Evolutionary conservation across 2,329 filamentous ascomycete species (phyloP), one percentile per base, ranked within the genome.

Genomic region (Aureobasidium uvarum): DNA sequence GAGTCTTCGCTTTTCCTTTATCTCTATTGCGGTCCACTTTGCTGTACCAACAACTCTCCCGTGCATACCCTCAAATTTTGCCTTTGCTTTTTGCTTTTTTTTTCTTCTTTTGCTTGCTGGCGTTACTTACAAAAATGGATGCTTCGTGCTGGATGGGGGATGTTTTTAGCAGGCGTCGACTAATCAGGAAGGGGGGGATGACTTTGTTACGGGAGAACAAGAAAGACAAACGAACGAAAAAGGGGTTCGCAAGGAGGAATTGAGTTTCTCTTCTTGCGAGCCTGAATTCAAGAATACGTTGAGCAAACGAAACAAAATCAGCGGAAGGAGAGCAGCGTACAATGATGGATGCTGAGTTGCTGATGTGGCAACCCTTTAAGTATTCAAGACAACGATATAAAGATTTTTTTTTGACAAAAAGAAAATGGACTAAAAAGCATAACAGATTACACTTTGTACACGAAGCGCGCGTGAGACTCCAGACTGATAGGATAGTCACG

Each of bases 51-150:
- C 45, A 63, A 52, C 43, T 36, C 3, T 45, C 28, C 48, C 51
- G 60, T 63, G 60, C 46, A 63, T 63, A 63, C 60, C 36, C 60
- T 7, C 25, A 38, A 28, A 7, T 20, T 45, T 10, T 20, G 18
- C 38, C 11, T 60, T 33, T 62, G 33, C 33, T 51, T 41, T 51
- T 62, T 39, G 6, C 38, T 33, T 20, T 23, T 43, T 31, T 16
- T 31, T 43, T 28, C 43, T 33, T 36, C 23, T 39, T 25, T 23
- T n/a, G 39, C 38, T 45, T 33, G 20, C 45, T 31, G 58, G 58
- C 58, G 58, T 62, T 62, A 43, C 13, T 36, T 63, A 52, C 59
- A 52, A 63, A 63, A 63, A 31, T 8, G 45, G 60, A 63, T 54
- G 60, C 60, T 63, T 54, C 48, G 48, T 45, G 38, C 60, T 63